These are phyloP conservation scores for Arctium minus DNA, from an alignment of 129 eudicot genomes.

Conservation along the genomic window DNA sequence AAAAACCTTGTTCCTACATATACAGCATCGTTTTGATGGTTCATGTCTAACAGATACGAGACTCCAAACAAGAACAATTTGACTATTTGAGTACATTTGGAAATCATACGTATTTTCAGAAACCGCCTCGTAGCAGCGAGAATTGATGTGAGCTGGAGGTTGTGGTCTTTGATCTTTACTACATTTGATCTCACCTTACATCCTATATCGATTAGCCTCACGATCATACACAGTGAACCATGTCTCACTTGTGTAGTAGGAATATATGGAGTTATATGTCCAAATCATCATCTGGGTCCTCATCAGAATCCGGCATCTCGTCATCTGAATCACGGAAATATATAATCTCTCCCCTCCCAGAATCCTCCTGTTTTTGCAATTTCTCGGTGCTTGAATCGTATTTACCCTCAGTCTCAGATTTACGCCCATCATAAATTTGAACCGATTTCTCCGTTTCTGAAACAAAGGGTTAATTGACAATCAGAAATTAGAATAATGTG, in stretches of 20 bases:
- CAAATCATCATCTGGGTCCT: constrained; percentile 99
- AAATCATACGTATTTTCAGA: background rate
- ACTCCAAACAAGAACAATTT: background rate
- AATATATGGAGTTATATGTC: constrained; percentile 53
- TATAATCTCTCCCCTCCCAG: constrained; percentile 70
- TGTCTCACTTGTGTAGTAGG: background rate
- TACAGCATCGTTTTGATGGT: background rate
- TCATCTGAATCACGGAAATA: constrained; percentile 97
- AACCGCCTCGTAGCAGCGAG: background rate
- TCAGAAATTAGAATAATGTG: background rate
- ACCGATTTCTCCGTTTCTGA: constrained; percentile 61
- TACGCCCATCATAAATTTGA: constrained; percentile 87
- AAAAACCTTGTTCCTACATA: background rate
- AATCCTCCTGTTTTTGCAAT: constrained; percentile 27
- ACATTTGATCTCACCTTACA: background rate
- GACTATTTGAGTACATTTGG: background rate
- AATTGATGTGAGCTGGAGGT: background rate
- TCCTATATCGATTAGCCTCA: background rate
- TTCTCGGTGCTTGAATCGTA: constrained; percentile 32
- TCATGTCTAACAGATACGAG: background rate
- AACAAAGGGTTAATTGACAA: constrained; percentile 12
- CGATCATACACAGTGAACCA: background rate
- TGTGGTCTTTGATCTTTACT: constrained; percentile 8
- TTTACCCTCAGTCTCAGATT: constrained; percentile 40
- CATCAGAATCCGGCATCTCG: constrained; percentile 98